A percentile compares a stretch with the other conserved stretches of the same genome.
Evolutionary conservation across 257 asterid genomes (phyloP).

Genomic region (Leptodermis oblonga): DNA sequence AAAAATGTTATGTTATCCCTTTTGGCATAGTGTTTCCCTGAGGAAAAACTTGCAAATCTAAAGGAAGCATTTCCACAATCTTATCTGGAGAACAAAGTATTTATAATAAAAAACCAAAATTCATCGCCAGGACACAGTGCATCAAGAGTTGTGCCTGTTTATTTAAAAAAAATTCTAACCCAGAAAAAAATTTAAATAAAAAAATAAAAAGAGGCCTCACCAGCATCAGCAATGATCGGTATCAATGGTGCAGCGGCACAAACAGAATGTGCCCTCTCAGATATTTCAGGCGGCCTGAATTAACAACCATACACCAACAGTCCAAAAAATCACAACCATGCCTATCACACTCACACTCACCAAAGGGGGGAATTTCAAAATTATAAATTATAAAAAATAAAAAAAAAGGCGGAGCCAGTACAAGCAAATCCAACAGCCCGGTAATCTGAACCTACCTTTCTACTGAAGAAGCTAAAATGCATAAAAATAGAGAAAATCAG

Average conservation of each 20-base stretch:
- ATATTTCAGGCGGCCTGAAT: constrained; percentile 21
- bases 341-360: too few species aligned
- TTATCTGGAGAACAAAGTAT: too few species aligned
- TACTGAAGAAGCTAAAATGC: neutral
- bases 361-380: too few species aligned
- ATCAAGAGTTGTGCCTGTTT: neutral
- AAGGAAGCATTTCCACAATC: neutral
- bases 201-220: neutral
- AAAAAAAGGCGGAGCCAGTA: too few species aligned
- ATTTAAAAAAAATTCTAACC: neutral
- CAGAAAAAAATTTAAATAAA: neutral
- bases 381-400: too few species aligned
- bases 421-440: neutral
- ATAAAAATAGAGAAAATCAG: neutral
- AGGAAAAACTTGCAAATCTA: neutral
- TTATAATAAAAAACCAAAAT: too few species aligned
- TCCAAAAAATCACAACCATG: neutral
- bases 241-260: constrained; percentile 18
- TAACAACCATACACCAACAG: neutral
- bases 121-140: neutral
- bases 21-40: neutral
- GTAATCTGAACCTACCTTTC: neutral
- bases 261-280: constrained; percentile 15
- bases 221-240: constrained; percentile 24
- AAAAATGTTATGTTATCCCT: neutral